A percentile compares a stretch with the other conserved stretches of the same genome.
phyloP scores from a whole-genome alignment of 2,329 filamentous ascomycete species.

The Ophiostoma perfectum region DNA sequence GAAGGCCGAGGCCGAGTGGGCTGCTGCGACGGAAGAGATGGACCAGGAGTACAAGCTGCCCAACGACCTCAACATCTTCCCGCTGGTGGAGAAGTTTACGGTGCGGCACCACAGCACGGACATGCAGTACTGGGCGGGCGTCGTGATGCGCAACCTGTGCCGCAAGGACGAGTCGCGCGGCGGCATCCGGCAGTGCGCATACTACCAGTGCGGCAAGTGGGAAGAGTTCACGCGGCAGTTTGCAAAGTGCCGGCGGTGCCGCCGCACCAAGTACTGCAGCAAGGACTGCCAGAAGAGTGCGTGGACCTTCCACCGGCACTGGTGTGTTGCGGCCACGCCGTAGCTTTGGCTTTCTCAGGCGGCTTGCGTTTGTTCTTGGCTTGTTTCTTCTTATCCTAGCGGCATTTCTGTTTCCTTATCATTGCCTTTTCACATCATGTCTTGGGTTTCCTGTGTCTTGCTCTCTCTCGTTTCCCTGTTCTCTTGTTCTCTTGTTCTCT shows the following conservation, averaged over 20 bases:
- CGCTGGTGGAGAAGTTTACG: conserved; percentile 96
- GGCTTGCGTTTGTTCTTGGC: not conserved
- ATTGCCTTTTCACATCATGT: conserved; percentile 1
- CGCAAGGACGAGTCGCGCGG: conserved; percentile 93
- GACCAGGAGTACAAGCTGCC: conserved; percentile 85
- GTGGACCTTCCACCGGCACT: conserved; percentile 97
- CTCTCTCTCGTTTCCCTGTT: not conserved
- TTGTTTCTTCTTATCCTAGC: not conserved
- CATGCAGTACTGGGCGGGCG: conserved; percentile 99
- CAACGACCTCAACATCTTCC: conserved; percentile 97
- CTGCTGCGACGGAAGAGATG: not conserved
- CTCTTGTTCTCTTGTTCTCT: not conserved
- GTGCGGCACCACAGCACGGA: conserved; percentile 90
- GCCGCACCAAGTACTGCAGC: conserved; percentile 97
- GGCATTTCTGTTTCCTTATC: not conserved
- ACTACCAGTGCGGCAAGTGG: conserved; percentile 98
- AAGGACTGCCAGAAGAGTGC: conserved; percentile 99
- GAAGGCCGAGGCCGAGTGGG: conserved; percentile 52
- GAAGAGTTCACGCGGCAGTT: conserved; percentile 95
- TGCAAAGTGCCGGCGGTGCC: conserved; percentile 92
- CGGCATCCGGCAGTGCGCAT: conserved; percentile 93
- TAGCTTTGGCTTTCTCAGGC: conserved; percentile 27
- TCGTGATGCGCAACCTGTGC: conserved; percentile 98
- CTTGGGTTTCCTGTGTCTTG: not conserved
- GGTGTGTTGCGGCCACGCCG: conserved; percentile 75